phyloP scores from a whole-genome alignment of 768 basidiomycete genomes.

The Leccinum incarnatum region DNA sequence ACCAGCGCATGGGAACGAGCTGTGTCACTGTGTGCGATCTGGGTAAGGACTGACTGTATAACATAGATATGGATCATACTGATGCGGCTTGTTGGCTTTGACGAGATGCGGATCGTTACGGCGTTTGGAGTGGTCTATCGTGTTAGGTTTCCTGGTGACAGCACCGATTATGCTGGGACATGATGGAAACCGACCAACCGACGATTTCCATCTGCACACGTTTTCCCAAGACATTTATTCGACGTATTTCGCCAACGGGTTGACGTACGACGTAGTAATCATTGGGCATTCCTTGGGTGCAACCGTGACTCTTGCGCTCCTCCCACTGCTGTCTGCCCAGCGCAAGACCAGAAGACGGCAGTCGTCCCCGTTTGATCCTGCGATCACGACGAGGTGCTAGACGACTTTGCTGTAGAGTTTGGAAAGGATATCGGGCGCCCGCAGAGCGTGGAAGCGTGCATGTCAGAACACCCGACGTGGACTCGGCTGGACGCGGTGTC shows the following conservation, averaged over 20 bases:
- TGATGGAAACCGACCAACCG: conserved; percentile 10
- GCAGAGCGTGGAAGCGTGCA: conserved; percentile 5
- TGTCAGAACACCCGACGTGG: conserved; percentile 16
- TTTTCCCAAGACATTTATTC: conserved; percentile 14
- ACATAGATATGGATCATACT: too few relatives aligned
- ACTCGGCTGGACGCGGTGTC: conserved; percentile 12
- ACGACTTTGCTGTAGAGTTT: background rate
- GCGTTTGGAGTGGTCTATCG: too few relatives aligned
- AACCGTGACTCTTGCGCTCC: conserved; percentile 7
- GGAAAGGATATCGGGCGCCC: background rate
- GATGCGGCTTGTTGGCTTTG: too few relatives aligned
- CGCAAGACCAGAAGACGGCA: background rate
- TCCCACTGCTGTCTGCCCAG: conserved; percentile 8
- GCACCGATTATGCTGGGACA: conserved; percentile 19
- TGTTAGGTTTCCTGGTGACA: conserved; percentile 15
- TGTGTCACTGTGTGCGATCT: too few relatives aligned
- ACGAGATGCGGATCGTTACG: too few relatives aligned
- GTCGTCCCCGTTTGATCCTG: conserved; percentile 18
- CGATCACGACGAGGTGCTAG: conserved; percentile 1
- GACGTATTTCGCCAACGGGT: conserved; percentile 14
- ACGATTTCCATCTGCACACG: conserved; percentile 10
- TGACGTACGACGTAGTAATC: conserved; percentile 16
- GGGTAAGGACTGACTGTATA: too few relatives aligned
- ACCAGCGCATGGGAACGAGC: too few relatives aligned
- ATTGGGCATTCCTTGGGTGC: conserved; percentile 19